phyloP scores from a whole-genome alignment of 805 yeast genomes.

The Metschnikowia kofuensis region DNA sequence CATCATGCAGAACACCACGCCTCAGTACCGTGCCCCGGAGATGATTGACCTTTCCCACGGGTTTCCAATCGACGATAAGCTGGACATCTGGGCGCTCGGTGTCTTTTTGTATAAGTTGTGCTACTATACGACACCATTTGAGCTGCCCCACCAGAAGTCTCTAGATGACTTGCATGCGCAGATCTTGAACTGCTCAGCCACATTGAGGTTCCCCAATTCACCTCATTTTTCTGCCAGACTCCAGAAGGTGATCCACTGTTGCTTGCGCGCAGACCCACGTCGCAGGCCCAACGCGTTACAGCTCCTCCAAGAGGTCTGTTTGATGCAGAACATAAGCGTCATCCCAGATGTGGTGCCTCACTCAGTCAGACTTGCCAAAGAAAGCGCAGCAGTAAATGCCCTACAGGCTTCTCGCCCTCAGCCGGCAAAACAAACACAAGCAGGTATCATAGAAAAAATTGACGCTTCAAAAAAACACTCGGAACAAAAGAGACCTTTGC shows the following conservation, averaged over 20 bases:
- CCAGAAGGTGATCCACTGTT: conserved; percentile 59
- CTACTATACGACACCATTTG: conserved; percentile 83
- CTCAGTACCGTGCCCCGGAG: conserved; percentile 83
- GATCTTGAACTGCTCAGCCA: conserved; percentile 54
- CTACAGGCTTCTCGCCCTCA: too few relatives aligned
- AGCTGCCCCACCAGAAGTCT: conserved; percentile 39
- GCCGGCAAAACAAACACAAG: too few relatives aligned
- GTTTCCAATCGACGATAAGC: conserved; percentile 73
- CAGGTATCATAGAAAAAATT: too few relatives aligned
- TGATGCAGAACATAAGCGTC: conserved; percentile 49
- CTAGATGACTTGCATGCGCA: conserved; percentile 51
- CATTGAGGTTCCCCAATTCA: conserved; percentile 41
- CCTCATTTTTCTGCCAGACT: conserved; percentile 55
- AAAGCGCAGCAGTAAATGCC: background rate
- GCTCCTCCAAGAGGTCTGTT: conserved; percentile 63
- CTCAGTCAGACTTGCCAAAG: conserved; percentile 23
- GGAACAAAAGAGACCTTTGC: too few relatives aligned
- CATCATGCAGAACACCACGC: conserved; percentile 75
- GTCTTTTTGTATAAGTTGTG: conserved; percentile 73
- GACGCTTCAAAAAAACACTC: too few relatives aligned
- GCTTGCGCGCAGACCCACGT: conserved; percentile 64
- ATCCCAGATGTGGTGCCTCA: conserved; percentile 42
- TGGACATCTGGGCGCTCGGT: conserved; percentile 86
- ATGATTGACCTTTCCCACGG: conserved; percentile 73
- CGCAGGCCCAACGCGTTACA: conserved; percentile 74